phyloP scores from a whole-genome alignment of 345 rosid species.

The Hirschfeldia incana region DNA sequence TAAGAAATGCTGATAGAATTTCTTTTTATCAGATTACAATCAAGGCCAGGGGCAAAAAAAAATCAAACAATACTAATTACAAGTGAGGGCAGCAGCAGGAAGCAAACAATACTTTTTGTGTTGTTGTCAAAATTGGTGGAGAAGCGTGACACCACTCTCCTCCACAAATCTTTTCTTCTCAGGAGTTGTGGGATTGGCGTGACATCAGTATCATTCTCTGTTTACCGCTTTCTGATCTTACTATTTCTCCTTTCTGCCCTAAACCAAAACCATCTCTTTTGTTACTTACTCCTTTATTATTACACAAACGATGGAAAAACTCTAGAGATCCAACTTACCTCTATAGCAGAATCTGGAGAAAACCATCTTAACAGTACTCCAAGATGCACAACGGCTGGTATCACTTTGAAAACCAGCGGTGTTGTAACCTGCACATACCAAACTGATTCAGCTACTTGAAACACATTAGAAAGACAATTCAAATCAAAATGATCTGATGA shows the following conservation, averaged over 20 bases:
- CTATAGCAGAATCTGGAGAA: conserved; percentile 44
- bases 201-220: conserved; percentile 36
- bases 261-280: conserved; percentile 8
- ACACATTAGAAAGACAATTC: background rate
- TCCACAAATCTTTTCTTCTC: conserved; percentile 8
- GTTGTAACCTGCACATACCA: conserved; percentile 48
- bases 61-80: conserved; percentile 32
- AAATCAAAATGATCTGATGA: background rate
- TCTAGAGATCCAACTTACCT: conserved; percentile 37
- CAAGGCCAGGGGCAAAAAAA: background rate
- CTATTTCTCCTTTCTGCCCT: conserved; percentile 54
- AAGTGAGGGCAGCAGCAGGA: conserved; percentile 4
- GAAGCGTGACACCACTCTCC: background rate
- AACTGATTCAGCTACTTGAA: conserved; percentile 6
- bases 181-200: conserved; percentile 36
- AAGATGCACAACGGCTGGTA: conserved; percentile 52
- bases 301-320: conserved; percentile 6
- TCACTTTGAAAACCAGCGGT: conserved; percentile 52
- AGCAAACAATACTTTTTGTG: conserved; percentile 15
- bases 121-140: conserved; percentile 17
- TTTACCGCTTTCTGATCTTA: conserved; percentile 41
- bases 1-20: background rate
- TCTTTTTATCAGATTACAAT: background rate
- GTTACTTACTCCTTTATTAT: background rate
- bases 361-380: conserved; percentile 53